Conservation (phyloP, 2,329 filamentous ascomycete species). For the Hymenoscyphus fraxineus region DNA sequence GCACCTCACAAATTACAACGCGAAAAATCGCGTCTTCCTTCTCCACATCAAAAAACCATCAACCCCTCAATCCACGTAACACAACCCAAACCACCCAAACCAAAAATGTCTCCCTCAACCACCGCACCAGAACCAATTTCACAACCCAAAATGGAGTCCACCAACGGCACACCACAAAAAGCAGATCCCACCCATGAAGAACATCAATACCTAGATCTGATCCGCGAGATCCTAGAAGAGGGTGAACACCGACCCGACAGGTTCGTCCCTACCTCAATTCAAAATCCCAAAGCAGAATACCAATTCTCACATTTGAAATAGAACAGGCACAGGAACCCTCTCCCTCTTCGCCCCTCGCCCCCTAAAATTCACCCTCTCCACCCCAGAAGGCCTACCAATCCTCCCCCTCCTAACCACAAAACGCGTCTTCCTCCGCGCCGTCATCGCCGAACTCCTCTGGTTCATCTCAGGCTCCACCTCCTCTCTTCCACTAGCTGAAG, state of each 20-base stretch:
- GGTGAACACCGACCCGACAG: slow-evolving; percentile 89
- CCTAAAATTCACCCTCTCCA: slow-evolving; percentile 79
- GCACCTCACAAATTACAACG: neutral
- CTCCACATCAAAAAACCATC: neutral
- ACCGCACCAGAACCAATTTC: neutral
- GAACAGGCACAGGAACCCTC: slow-evolving; percentile 89
- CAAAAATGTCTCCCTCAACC: slow-evolving; percentile 1
- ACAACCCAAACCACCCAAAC: neutral
- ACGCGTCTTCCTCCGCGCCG: slow-evolving; percentile 86
- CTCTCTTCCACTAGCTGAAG: slow-evolving; percentile 68
- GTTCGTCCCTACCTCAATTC: slow-evolving; percentile 41
- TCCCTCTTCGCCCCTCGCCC: slow-evolving; percentile 85
- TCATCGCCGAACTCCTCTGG: slow-evolving; percentile 92
- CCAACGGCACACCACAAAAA: neutral
- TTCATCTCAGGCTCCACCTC: slow-evolving; percentile 85
- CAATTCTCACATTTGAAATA: slow-evolving; percentile 34
- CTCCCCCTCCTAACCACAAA: slow-evolving; percentile 96
- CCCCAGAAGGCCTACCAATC: slow-evolving; percentile 54
- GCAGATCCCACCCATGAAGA: slow-evolving; percentile 64
- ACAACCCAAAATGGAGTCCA: neutral
- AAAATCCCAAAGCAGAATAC: neutral
- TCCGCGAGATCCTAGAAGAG: slow-evolving; percentile 73
- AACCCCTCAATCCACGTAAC: neutral
- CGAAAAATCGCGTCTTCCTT: neutral
- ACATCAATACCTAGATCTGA: slow-evolving; percentile 87